Conservation (phyloP, 192 early-diverging fungal genomes). For the Coemansia guatemalensis region DNA sequence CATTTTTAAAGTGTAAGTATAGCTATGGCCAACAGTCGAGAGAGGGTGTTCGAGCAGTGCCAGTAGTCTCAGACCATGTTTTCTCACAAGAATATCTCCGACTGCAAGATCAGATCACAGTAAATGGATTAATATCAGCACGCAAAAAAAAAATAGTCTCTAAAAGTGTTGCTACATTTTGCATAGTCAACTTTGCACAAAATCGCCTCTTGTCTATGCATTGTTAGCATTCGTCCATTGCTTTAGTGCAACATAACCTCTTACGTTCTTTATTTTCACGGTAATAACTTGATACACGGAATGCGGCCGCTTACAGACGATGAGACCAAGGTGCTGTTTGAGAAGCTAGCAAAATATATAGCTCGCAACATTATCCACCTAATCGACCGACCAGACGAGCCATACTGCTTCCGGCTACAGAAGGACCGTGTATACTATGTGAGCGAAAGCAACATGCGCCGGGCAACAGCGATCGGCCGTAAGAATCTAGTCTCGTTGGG, state of each 20-base stretch:
- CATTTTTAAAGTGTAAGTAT: slow-evolving; percentile 37
- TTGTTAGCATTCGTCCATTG: too few species aligned
- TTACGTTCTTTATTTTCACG: too few species aligned
- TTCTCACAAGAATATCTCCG: slow-evolving; percentile 1
- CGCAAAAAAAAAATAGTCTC: slow-evolving; percentile 5
- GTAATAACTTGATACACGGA: slow-evolving; percentile 1
- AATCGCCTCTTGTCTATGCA: too few species aligned
- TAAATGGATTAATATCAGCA: slow-evolving; percentile 12
- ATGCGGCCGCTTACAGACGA: slow-evolving; percentile 98
- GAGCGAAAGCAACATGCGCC: slow-evolving; percentile 88
- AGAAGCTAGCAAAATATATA: slow-evolving; percentile 98
- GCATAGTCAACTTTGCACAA: too few species aligned
- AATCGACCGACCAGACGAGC: slow-evolving; percentile 94
- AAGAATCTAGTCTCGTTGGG: slow-evolving; percentile 89
- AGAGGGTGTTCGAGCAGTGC: slow-evolving; percentile 11
- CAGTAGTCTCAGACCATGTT: background rate
- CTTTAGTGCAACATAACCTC: too few species aligned
- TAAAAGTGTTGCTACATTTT: background rate
- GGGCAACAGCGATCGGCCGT: slow-evolving; percentile 77
- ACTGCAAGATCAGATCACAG: background rate
- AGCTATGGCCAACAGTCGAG: slow-evolving; percentile 24
- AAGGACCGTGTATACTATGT: slow-evolving; percentile 97
- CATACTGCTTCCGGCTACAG: slow-evolving; percentile 95
- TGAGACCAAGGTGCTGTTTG: slow-evolving; percentile 96
- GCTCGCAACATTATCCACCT: slow-evolving; percentile 94